Evolutionary conservation across 805 yeast genomes (phyloP), one percentile per base, ranked within the genome.

Genomic region (Millerozyma miso): DNA sequence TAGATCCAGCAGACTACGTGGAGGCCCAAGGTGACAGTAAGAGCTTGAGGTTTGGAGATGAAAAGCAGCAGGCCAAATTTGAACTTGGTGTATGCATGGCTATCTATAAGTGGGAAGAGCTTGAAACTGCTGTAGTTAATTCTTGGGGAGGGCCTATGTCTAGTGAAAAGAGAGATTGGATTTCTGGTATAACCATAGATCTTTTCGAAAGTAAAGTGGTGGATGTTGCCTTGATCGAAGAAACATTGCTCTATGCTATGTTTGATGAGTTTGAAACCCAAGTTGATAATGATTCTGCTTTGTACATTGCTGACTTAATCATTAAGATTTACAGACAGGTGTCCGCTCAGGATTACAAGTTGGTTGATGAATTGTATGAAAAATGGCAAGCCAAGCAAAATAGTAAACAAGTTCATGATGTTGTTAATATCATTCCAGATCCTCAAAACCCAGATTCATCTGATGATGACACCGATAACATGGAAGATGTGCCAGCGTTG

Each of bases 91-190:
- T 88, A 1, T 83, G 96, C 23, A 85, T 90, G 95, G 81, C 86
- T 31, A 65, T 93, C n/a, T 80, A 90, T 61, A 74, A 77, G 45
- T 93, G 99, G 99, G 93, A 89, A 46, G 89, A 85, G 18, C 69
- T 93, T 40, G 74, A 78, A 37, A 84, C 86, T 1, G 99, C 99
- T 0, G 98, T 93, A 7, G 95, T 80, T 4, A 88, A 87, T 60
- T 71, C 74, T 23, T 93, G 99, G 98, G 99, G 99, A 46, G 99
- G 99, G 1, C 81, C 96, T 12, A 85, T 87, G 31, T 83, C 95
- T 12, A 79, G 76, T 0, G 97, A 87, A 32, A 93, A 93, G 62
- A 76, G 99, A 57, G 99, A 93, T 60, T 93, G 99, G 99, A 76
- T 91, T 49, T 79, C 87, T 3, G 95, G 88, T 3, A 68, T 87